Evolutionary conservation across 73 alveolate genomes (phyloP).

Genomic region (Urostyla sp.): DNA sequence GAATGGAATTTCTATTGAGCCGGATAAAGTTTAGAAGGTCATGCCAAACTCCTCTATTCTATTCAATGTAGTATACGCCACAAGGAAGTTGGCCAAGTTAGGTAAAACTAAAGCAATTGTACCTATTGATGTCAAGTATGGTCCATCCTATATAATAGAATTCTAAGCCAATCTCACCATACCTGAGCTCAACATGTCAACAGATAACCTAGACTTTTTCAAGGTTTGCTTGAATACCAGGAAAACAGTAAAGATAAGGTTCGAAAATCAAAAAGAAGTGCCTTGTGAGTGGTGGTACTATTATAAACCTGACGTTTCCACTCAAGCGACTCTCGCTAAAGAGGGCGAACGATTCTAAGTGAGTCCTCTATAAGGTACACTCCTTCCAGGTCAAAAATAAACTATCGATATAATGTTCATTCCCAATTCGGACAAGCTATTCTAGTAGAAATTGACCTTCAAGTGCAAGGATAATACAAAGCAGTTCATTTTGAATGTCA

Average conservation of each 20-base stretch:
- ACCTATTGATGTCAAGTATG: constrained; percentile 92
- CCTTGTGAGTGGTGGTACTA: constrained; percentile 97
- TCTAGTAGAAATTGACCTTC: constrained; percentile 89
- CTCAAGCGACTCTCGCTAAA: constrained; percentile 78
- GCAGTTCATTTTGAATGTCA: constrained; percentile 85
- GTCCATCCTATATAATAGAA: constrained; percentile 93
- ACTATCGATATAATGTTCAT: constrained; percentile 94
- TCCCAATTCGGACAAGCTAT: constrained; percentile 91
- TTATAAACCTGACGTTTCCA: constrained; percentile 84
- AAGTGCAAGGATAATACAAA: constrained; percentile 94
- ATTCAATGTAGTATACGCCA: constrained; percentile 77
- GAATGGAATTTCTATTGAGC: constrained; percentile 83
- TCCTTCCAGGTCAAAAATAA: constrained; percentile 94
- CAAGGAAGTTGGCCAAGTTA: constrained; percentile 93
- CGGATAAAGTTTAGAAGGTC: constrained; percentile 79
- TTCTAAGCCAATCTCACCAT: constrained; percentile 95
- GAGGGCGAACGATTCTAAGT: constrained; percentile 94
- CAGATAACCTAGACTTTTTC: constrained; percentile 95
- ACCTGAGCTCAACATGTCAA: constrained; percentile 94
- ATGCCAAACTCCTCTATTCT: constrained; percentile 72
- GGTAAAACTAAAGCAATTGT: constrained; percentile 91
- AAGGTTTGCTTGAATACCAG: constrained; percentile 95
- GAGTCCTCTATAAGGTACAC: constrained; percentile 91
- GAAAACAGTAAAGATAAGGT: constrained; percentile 92
- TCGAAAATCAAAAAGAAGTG: constrained; percentile 96